Evolutionary conservation across 345 rosid genomes (phyloP), one percentile per base, ranked within the genome.

Genomic region (Camelina sativa): DNA sequence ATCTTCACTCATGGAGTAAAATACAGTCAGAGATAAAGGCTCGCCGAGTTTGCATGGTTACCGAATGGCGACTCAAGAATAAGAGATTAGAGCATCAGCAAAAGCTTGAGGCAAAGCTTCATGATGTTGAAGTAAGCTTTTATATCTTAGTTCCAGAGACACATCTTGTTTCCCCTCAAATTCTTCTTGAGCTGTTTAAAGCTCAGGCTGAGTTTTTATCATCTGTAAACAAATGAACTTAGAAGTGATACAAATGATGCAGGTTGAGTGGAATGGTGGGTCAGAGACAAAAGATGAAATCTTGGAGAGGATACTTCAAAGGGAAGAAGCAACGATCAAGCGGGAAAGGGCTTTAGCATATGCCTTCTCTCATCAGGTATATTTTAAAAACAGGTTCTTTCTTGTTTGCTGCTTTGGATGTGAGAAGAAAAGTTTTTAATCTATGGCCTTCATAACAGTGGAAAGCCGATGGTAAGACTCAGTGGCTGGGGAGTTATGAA

Each of bases 241-340:
- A 15, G 13, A 46, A 70, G 47, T 32, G 67, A 50, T 56, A 22
- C 61, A 46, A 76, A 83, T 72, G 41, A 84, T 72, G 41, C 87
- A 94, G 98, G 88, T 91, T n/a, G 98, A 94, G 62, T 94, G 97
- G 98, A 81, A 80, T 19, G 89, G 95, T 78, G 96, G 98, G 48
- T 69, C 85, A 22, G 92, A 85, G 73, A 76, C 96, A 71, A 86
- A 85, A 85, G 95, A 91, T 20, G 95, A 81, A 61, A 72, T 76
- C 74, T 86, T 94, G 44, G 84, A 82, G 72, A 91, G 81, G 80
- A 90, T 94, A 80, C 91, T 84, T 72, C 89, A 70, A 67, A 88
- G 91, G 77, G 98, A 90, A 85, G 96, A 84, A 81, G 97, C 98
- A 3, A 86, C 93, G 11, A 86, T 94, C 52, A 92, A 87, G 87